Base-by-base conservation (phyloP, 192 early-diverging fungal species). In the Gonapodya prolifera region DNA sequence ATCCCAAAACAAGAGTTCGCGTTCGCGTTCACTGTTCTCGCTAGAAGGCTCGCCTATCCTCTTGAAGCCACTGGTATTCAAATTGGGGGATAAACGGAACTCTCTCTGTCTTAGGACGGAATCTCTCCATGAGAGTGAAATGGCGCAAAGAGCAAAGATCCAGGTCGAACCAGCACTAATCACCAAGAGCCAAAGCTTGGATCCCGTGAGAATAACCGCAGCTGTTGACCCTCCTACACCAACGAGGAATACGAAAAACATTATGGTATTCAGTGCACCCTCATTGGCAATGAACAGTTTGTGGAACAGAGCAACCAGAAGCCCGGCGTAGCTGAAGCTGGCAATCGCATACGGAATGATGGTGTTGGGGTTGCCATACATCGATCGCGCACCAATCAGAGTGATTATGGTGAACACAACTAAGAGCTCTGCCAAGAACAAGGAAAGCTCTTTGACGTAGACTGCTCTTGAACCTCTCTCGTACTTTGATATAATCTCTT, bases 261-360 rank as follows among this genome's bases (percentile, higher is more conserved):
- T 77, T 16, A 45, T 16, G 71, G 83, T 85, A 13, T 82, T 35
- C 0, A 76, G 35, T 75, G 76, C 28, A 33, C 79, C 84, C 29
- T 78, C 69, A 23, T 77, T 70, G 33, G 77, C 78, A 61, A 85
- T 81, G 76, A 85, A 85, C 45, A 85, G 69, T 69, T 85, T 85
- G 80, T 84, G 81, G 77, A 85, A 85, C 8, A 85, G 78, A 80
- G 45, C 81, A 35, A 85, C 16, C 29, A 82, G 75, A 18, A 85
- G 74, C 23, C 83, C 83, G 36, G 70, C 34, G 73, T 79, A 83
- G 1, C 76, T 75, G 77, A 84, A 32, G 71, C 75, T 34, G 18
- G 69, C 78, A 13, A 82, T 35, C 30, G 80, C 29, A n/a, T 69
- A 30, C 70, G 61, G 78, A 0, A 61, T 34, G 31, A 82, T 78